Percentiles rank a stretch among this genome's conserved stretches.
Evolutionary conservation across 140 eudicot genomes (phyloP).

Genomic region (Flaveria floridana): DNA sequence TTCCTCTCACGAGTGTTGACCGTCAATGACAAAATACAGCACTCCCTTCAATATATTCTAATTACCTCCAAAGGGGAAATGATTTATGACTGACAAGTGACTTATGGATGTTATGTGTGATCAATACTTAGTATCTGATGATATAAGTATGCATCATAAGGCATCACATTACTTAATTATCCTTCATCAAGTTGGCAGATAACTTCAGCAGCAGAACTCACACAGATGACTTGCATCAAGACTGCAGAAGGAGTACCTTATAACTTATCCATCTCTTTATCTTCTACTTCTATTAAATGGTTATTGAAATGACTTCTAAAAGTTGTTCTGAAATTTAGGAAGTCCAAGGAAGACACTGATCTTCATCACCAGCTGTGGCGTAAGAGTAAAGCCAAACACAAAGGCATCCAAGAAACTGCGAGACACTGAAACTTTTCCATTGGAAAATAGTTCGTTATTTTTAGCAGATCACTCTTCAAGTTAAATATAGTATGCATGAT

Average conservation of each 20-base stretch:
- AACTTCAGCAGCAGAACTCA: slow-evolving; percentile 19
- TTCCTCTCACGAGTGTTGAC: not conserved
- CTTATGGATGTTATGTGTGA: not conserved
- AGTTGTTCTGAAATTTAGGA: slow-evolving; percentile 35
- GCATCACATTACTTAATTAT: slow-evolving; percentile 23
- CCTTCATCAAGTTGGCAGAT: slow-evolving; percentile 22
- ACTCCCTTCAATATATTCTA: not conserved
- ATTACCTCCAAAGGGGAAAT: not conserved
- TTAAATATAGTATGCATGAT: not conserved
- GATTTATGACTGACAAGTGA: not conserved
- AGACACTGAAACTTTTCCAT: slow-evolving; percentile 32
- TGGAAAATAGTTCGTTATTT: slow-evolving; percentile 57
- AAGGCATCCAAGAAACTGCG: slow-evolving; percentile 26
- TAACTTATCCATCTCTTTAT: slow-evolving; percentile 22
- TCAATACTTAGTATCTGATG: not conserved
- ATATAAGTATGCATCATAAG: not conserved
- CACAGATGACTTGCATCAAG: slow-evolving; percentile 25
- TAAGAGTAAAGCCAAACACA: slow-evolving; percentile 16
- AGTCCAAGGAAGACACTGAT: slow-evolving; percentile 34
- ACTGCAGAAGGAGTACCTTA: slow-evolving; percentile 25
- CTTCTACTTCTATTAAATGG: slow-evolving; percentile 9
- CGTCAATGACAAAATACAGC: not conserved
- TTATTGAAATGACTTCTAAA: slow-evolving; percentile 17
- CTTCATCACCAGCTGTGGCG: slow-evolving; percentile 28
- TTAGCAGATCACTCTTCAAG: slow-evolving; percentile 39